Evolutionary conservation across 2,329 filamentous ascomycete genomes (phyloP), one percentile per base, ranked within the genome.

Genomic region (Salinomyces thailandicus): DNA sequence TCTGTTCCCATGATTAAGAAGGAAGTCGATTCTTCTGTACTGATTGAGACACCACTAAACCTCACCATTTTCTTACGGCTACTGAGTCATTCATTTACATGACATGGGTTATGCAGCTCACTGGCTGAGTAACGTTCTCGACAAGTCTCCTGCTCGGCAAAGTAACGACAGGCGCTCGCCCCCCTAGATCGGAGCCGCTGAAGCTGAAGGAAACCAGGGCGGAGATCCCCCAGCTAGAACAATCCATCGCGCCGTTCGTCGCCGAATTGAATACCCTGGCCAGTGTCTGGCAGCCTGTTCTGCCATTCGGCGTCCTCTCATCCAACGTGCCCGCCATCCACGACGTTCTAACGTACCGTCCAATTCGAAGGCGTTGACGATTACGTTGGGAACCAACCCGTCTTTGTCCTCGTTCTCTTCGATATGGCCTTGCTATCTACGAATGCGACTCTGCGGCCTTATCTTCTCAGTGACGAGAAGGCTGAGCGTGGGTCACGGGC

Each of bases 21-120:
- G 26, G 17, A 38, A n/a, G 12, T 18, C 18, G 9, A 18, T 22
- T 22, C 35, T 29, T 17, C n/a, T 16, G 16, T 20, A 9, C 34
- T 46, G 4, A 43, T 46, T n/a, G 38, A 39, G 19, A 43, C 42
- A 17, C 46, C 44, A 9, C 35, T 46, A 6, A 48, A 48, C 19
- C 16, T 48, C 14, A 45, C 37, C 9, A 11, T 31, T 12, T 40
- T 45, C 33, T 31, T 41, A 14, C 35, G 37, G 14, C 28, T 48
- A 9, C 18, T n/a, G n/a, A n/a, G n/a, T 35, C 31, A 14, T n/a
- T 5, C 44, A 45, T 17, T 30, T 46, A 2, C 31, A 44, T 26
- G 28, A 32, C 18, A 18, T 39, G 14, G 43, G 43, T 1, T 47
- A 43, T 20, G 37, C 38, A 12, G 37, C 45, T 5, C 35, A 41